phyloP scores from a whole-genome alignment of 129 eudicot genomes.

The Helianthus tuberosus region DNA sequence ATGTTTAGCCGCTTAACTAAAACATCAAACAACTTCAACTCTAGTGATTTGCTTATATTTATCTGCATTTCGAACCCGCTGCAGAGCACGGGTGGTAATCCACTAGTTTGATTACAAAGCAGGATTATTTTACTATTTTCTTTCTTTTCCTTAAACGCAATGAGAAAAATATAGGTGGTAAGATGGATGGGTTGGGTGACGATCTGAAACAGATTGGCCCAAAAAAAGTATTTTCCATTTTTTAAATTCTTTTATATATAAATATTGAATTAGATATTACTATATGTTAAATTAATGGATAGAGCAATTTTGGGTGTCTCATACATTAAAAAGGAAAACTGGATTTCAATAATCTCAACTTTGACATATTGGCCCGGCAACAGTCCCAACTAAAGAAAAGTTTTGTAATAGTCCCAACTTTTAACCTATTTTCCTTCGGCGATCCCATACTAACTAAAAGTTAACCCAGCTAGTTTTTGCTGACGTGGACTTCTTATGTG shows the following conservation, averaged over 20 bases:
- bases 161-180: neutral
- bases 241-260: neutral
- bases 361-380: no score
- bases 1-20: no score
- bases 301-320: neutral
- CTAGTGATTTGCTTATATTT: no score
- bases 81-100: no score
- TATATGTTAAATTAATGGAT: neutral
- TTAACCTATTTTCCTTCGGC: no score
- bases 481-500: no score
- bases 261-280: neutral
- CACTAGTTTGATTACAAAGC: neutral
- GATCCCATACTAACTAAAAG: no score
- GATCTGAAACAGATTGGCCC: neutral
- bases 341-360: neutral
- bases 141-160: neutral
- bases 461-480: no score
- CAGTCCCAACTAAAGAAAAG: no score
- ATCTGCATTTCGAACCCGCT: no score
- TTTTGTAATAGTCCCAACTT: no score
- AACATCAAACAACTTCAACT: no score
- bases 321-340: neutral
- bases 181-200: neutral
- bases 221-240: neutral
- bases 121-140: neutral